Percentiles rank a stretch among this genome's conserved stretches.
Evolutionary conservation across 2,329 filamentous ascomycete species (phyloP).

Genomic region (Fusarium tanahbumbuense): DNA sequence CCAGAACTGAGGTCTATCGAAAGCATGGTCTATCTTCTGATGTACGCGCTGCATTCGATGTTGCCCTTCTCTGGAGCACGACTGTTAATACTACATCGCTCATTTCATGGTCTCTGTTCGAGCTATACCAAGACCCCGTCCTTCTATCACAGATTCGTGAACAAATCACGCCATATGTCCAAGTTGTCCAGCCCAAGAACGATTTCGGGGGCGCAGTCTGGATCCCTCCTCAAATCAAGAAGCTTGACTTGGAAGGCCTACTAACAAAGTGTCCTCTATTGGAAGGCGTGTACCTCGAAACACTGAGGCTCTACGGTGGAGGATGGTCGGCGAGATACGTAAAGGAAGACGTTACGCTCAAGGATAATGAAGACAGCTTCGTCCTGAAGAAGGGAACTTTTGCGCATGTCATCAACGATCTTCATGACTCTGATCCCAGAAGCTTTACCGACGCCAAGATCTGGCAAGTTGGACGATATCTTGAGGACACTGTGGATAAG

Average conservation of each 20-base stretch:
- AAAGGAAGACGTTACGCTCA: slow-evolving; percentile 50
- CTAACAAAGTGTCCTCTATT: slow-evolving; percentile 53
- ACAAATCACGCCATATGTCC: slow-evolving; percentile 52
- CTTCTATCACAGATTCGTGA: slow-evolving; percentile 54
- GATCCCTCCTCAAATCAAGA: slow-evolving; percentile 50
- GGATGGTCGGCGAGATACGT: slow-evolving; percentile 49
- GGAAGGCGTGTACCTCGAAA: slow-evolving; percentile 56
- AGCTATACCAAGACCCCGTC: slow-evolving; percentile 54
- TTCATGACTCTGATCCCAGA: slow-evolving; percentile 52
- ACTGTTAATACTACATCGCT: slow-evolving; percentile 55
- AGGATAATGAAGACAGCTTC: slow-evolving; percentile 45
- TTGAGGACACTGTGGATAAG: slow-evolving; percentile 44
- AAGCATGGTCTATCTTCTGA: slow-evolving; percentile 47
- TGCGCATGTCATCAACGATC: slow-evolving; percentile 50
- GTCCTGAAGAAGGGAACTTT: slow-evolving; percentile 52
- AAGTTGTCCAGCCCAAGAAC: slow-evolving; percentile 50
- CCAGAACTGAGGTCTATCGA: slow-evolving; percentile 48
- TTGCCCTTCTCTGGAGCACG: slow-evolving; percentile 54
- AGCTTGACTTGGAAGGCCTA: slow-evolving; percentile 53
- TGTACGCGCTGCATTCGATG: slow-evolving; percentile 51
- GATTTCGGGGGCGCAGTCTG: slow-evolving; percentile 53
- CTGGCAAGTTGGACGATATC: slow-evolving; percentile 52
- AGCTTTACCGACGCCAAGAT: slow-evolving; percentile 50
- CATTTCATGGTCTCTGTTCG: slow-evolving; percentile 56
- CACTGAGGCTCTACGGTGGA: slow-evolving; percentile 54